phyloP scores from a whole-genome alignment of 257 asterid species.

The Ocimum tenuiflorum region DNA sequence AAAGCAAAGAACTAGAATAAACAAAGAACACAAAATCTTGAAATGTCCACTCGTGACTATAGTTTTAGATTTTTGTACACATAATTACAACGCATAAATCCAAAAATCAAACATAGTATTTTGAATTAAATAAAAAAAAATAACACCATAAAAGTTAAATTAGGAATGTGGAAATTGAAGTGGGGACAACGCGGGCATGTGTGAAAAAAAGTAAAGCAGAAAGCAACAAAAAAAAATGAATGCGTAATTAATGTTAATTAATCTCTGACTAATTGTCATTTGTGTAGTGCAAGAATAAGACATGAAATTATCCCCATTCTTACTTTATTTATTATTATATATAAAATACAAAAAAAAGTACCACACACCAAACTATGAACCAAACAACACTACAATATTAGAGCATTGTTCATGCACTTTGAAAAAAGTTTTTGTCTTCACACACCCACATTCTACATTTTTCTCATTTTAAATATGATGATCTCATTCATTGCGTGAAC shows the following conservation, averaged over 20 bases:
- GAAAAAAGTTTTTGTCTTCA: slow-evolving; percentile 1
- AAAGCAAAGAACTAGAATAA: too few relatives aligned
- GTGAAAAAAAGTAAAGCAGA: not conserved
- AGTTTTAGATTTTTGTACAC: too few relatives aligned
- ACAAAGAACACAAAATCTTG: too few relatives aligned
- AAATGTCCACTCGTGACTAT: too few relatives aligned
- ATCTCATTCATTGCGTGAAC: not conserved
- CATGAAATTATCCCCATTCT: slow-evolving; percentile 12
- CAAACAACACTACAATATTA: not conserved
- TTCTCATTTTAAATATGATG: not conserved
- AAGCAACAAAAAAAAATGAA: not conserved
- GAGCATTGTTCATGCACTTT: slow-evolving; percentile 22
- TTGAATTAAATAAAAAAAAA: too few relatives aligned
- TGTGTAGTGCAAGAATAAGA: slow-evolving; percentile 8
- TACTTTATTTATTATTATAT: not conserved
- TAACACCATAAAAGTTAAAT: too few relatives aligned
- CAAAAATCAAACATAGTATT: too few relatives aligned
- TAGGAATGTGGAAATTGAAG: not conserved
- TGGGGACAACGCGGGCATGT: not conserved
- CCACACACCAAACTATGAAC: slow-evolving; percentile 11
- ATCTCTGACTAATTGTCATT: slow-evolving; percentile 3
- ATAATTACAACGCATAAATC: too few relatives aligned
- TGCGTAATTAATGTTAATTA: slow-evolving; percentile 17
- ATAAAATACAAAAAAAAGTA: not conserved
- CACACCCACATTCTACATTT: not conserved